These are phyloP conservation scores for Nakataea oryzae DNA, from an alignment of 2,329 filamentous ascomycete genomes.

Conservation along the genomic window DNA sequence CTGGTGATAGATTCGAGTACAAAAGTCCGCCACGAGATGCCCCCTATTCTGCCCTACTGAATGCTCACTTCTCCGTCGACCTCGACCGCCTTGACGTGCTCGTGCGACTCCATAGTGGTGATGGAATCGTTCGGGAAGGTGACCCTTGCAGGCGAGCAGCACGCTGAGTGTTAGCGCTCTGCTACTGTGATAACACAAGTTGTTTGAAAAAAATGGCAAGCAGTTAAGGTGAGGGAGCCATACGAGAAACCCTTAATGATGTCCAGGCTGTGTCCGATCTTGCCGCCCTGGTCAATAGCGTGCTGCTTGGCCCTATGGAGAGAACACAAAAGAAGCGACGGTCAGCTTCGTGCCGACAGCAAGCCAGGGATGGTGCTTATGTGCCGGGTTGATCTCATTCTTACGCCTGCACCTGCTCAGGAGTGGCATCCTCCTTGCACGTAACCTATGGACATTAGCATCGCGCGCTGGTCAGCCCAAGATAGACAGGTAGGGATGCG, in stretches of 20 bases:
- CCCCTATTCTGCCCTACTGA: constrained; percentile 42
- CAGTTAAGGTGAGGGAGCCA: constrained; percentile 22
- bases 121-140: constrained; percentile 59
- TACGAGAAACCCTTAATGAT: constrained; percentile 93
- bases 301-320: constrained; percentile 61
- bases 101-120: constrained; percentile 52
- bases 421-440: constrained; percentile 59
- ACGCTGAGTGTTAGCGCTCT: constrained; percentile 5
- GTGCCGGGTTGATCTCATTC: constrained; percentile 12
- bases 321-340: neutral
- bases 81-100: constrained; percentile 69
- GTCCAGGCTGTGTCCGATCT: constrained; percentile 73
- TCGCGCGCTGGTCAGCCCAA: constrained; percentile 22
- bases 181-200: neutral
- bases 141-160: constrained; percentile 42
- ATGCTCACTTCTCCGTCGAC: constrained; percentile 58
- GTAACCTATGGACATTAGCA: constrained; percentile 53
- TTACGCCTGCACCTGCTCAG: constrained; percentile 58
- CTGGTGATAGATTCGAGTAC: neutral
- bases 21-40: neutral
- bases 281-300: constrained; percentile 65
- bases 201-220: neutral
- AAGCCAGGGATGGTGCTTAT: neutral
- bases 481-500: no score
- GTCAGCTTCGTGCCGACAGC: neutral